Evolutionary conservation across 129 eudicot species (phyloP), one percentile per base, ranked within the genome.

Genomic region (Heracleum sosnowskyi): DNA sequence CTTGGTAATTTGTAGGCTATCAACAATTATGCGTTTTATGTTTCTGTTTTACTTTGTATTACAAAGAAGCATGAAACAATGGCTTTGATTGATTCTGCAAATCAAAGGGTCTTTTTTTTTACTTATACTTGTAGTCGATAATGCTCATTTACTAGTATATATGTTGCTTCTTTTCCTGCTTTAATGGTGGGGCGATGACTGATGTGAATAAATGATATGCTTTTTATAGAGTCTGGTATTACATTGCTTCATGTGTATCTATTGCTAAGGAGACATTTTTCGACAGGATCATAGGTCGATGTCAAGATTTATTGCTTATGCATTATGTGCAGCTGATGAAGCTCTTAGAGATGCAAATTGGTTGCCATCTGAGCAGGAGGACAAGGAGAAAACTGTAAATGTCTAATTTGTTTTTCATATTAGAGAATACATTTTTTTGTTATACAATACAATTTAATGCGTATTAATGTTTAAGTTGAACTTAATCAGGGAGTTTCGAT

Each of bases 281-380:
- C 46, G 28, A 77, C 88, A 94, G 98, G 96, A 91, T 78, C 84
- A 90, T 80, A 91, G 92, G 76, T 88, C 97, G 45, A 84, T 92
- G 83, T 87, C 97, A 24, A 90, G 90, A 93, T 96, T 96, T 79
- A 90, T 96, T 74, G 95, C 88, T n/a, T 96, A 92, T 88, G 99
- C 99, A 24, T 74, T 92, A 74, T 96, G 97, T 79, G 99, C 99
- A 41, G 85, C 97, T 45, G 96, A 90, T 74, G 99, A 96, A 84
- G 99, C 99, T 76, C 94, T 96, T 73, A 89, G 79, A 87, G 99
- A 96, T 90, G 96, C 99, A 69, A 89, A 89, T 68, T 96, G 97
- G 97, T 51, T 88, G 15, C 92, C 99, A 74, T 79, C 91, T 28
- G 84, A 86, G 68, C 94, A 84, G 82, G 88, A 82, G 77, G 92